Evolutionary conservation across 306 rosid species (phyloP).

Genomic region (Casuarina equisetifolia): DNA sequence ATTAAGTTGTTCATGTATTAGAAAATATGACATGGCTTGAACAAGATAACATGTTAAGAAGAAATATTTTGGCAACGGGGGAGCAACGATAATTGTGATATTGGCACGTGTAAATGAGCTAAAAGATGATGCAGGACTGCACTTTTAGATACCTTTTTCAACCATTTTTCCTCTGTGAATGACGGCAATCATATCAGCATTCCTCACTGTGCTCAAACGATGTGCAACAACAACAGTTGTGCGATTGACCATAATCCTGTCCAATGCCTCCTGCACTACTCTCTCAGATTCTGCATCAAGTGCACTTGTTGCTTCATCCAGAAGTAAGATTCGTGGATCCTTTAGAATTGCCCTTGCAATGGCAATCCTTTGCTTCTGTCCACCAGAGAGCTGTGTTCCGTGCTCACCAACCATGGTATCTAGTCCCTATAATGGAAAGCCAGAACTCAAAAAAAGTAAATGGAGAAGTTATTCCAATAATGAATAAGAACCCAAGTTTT

Average conservation of each 20-base stretch:
- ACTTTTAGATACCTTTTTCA: neutral
- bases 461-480: too few relatives aligned
- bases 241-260: constrained; percentile 55
- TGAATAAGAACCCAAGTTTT: too few relatives aligned
- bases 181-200: constrained; percentile 59
- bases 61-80: neutral
- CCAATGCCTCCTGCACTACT: constrained; percentile 64
- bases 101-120: neutral
- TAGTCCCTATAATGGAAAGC: too few relatives aligned
- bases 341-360: too few relatives aligned
- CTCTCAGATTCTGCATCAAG: constrained; percentile 74
- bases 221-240: constrained; percentile 15
- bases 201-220: constrained; percentile 24
- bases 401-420: too few relatives aligned
- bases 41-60: neutral
- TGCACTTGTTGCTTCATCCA: neutral
- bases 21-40: neutral
- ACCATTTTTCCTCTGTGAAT: constrained; percentile 63
- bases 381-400: too few relatives aligned
- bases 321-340: too few relatives aligned
- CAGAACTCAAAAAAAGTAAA: too few relatives aligned
- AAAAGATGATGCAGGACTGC: neutral
- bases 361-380: too few relatives aligned
- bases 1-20: neutral
- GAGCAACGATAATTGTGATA: neutral